Percentiles rank a stretch among this genome's conserved stretches.
Evolutionary conservation across 306 rosid species (phyloP).

Genomic region (Prosopis cineraria): DNA sequence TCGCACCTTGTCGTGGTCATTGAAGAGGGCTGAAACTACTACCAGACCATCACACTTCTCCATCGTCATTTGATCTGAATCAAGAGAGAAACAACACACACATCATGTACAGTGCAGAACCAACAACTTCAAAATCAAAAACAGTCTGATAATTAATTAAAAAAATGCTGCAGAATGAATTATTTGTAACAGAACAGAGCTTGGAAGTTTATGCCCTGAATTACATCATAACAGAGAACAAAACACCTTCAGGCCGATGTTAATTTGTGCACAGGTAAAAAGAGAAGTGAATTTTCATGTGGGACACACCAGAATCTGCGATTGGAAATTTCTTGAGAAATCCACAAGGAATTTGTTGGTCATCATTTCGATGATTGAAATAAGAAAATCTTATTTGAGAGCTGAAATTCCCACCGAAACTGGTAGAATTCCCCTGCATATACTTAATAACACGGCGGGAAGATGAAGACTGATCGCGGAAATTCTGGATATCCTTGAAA

Average conservation of each 20-base stretch:
- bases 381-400: slow-evolving; percentile 58
- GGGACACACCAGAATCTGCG: slow-evolving; percentile 64
- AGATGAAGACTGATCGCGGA: slow-evolving; percentile 29
- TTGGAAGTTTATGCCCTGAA: no score
- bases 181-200: no score
- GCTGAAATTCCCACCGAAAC: slow-evolving; percentile 81
- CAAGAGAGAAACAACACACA: not conserved
- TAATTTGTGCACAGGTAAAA: no score
- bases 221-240: not conserved
- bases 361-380: slow-evolving; percentile 54
- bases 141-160: no score
- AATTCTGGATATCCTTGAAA: slow-evolving; percentile 55
- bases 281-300: not conserved
- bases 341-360: slow-evolving; percentile 68
- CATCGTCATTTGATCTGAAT: slow-evolving; percentile 67
- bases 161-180: not conserved
- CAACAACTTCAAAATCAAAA: no score
- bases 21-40: slow-evolving; percentile 90
- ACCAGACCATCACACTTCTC: slow-evolving; percentile 73
- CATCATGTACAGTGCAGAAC: not conserved
- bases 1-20: slow-evolving; percentile 90
- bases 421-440: slow-evolving; percentile 55
- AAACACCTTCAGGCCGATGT: not conserved
- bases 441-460: slow-evolving; percentile 43
- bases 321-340: slow-evolving; percentile 78